Evolutionary conservation across 768 basidiomycete genomes (phyloP), one percentile per base, ranked within the genome.

Genomic region (Lentinula lateritia): DNA sequence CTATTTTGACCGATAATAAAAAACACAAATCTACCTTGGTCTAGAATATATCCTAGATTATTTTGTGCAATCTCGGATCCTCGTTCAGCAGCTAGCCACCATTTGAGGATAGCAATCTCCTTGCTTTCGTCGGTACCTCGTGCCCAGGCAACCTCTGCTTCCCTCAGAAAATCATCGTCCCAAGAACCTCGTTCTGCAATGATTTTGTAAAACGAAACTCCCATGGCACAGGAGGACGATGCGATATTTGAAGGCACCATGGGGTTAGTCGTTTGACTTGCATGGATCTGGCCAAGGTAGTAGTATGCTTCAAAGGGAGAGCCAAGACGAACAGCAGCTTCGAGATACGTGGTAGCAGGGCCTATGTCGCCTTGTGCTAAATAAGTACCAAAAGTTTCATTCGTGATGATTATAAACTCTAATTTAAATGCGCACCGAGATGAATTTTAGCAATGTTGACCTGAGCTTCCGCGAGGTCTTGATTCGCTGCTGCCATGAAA

Each of bases 241-340:
- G 78, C 77, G 20, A 84, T 72, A 55, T 83, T 79, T 9, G 76
- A 62, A 2, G 82, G 79, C 5, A 84, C 67, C 5, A 70, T 72
- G 9, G 75, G 65, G 20, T 72, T 76, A 16, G 78, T 78, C 7
- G 84, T 85, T 61, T 83, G 82, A 34, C 78, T 69, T 34, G 88
- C 81, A 63, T 97, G 86, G 13, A 97, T 87, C 65, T 88, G 83
- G 23, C 92, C 95, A 9, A 97, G 83, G 68, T 97, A 95, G 74
- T 95, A 96, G 74, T 91, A 96, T 0, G 95, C 90, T 70, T 99
- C 95, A 62, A 96, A 94, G 0, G 92, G 90, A 4, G 96, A 95
- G 4, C 96, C 97, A 65, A 85, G 81, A 1, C 90, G 85, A 52
- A 96, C 77, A 3, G 95, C 97, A 28, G 80, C 81, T 71, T 98